Base-by-base conservation (phyloP, 2,329 filamentous ascomycete species). In the Phaeophleospora eucalypticola region DNA sequence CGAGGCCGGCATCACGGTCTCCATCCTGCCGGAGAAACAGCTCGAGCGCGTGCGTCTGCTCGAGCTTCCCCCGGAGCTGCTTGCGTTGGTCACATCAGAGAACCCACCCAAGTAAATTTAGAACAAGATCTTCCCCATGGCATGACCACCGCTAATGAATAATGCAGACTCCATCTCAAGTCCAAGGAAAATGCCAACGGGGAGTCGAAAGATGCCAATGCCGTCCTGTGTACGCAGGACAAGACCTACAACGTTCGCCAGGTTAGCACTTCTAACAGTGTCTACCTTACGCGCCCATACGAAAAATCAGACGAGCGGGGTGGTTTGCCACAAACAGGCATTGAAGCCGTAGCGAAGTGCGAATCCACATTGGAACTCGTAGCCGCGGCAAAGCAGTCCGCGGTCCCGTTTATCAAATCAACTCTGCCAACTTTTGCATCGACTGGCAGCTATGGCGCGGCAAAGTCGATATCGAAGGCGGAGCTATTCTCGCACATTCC, bases 191-290 rank as follows among this genome's bases (percentile, higher is more conserved):
- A 61, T n/a, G 47, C 58, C 16, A 45, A 55, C 32, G 54, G 60
- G 20, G 48, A 53, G 12, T 49, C 59, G 17, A 58, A 41, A 32
- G 57, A 56, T 17, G 65, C 70, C 36, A 71, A 70, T 46, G 76
- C 78, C 21, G 79, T 82, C 49, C 69, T 84, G 49, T 84, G 81
- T 66, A 82, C 79, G 2, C 67, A 71, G 8, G 69, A 70, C 44
- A 70, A 75, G 54, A 81, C 80, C 9, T 84, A 76, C 67, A 73
- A 76, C 48, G 66, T 84, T 42, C 79, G 80, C 56, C 80, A 84
- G 63, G 80, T 84, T 43, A 80, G 81, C 56, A 83, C 81, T 14
- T 83, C 81, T 19, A 84, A 84, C 56, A 80, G 78, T 29, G 70
- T 84, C 46, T 78, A 79, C 63, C 60, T 83, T 32, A 67, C 79